A percentile compares a stretch with the other conserved stretches of the same genome.
Evolutionary conservation across 805 yeast species (phyloP).

Genomic region (Yamadazyma insecticola): DNA sequence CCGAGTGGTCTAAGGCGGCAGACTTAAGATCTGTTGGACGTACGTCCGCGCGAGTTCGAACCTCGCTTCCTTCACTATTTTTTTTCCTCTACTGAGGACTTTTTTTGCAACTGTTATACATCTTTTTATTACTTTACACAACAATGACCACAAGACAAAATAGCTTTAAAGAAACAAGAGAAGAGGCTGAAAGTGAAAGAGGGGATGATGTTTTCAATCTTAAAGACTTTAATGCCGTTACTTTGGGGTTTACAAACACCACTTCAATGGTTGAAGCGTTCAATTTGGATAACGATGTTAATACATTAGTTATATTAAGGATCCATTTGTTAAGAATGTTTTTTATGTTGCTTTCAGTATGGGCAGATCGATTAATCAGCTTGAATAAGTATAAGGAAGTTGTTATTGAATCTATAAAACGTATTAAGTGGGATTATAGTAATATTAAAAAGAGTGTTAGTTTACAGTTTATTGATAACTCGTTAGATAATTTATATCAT

Average conservation of each 20-base stretch:
- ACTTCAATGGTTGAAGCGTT: slow-evolving; percentile 10
- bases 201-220: neutral
- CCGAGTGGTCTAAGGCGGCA: slow-evolving; percentile 50
- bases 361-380: slow-evolving; percentile 1
- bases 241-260: slow-evolving; percentile 12
- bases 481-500: slow-evolving; percentile 7
- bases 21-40: slow-evolving; percentile 47
- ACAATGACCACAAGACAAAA: neutral
- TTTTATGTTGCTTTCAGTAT: slow-evolving; percentile 2
- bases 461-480: neutral
- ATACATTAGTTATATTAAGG: slow-evolving; percentile 14
- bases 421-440: neutral
- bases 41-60: slow-evolving; percentile 49
- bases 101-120: slow-evolving; percentile 2
- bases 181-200: neutral
- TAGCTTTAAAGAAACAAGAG: neutral
- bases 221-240: slow-evolving; percentile 8
- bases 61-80: slow-evolving; percentile 45
- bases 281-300: slow-evolving; percentile 9
- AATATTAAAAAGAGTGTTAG: neutral
- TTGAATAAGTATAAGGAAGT: slow-evolving; percentile 2
- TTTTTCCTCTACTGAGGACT: slow-evolving; percentile 10
- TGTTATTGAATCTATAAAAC: neutral
- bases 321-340: slow-evolving; percentile 15
- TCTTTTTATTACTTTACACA: slow-evolving; percentile 1